phyloP scores from a whole-genome alignment of 2,329 filamentous ascomycete genomes.

The Fusarium sp. region DNA sequence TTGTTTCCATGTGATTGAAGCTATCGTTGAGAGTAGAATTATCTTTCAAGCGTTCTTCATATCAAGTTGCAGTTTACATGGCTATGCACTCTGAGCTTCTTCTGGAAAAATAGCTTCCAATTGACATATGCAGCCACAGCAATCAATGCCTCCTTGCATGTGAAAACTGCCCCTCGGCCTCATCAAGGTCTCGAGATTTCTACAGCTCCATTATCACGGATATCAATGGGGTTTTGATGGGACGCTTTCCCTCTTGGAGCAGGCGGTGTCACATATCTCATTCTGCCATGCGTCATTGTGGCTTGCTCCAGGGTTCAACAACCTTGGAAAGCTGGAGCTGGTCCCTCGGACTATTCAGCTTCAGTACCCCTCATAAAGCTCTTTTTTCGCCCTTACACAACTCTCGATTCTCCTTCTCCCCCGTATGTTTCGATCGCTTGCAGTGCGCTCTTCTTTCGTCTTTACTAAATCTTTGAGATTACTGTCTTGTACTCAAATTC shows the following conservation, averaged over 20 bases:
- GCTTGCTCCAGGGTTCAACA: conserved; percentile 44
- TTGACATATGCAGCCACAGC: background rate
- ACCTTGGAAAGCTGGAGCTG: conserved; percentile 38
- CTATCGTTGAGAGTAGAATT: background rate
- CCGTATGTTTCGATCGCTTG: conserved; percentile 41
- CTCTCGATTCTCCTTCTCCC: background rate
- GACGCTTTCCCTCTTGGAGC: conserved; percentile 36
- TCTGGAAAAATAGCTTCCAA: background rate
- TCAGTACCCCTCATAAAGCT: conserved; percentile 39
- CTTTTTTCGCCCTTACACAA: conserved; percentile 10
- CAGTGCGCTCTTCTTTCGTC: conserved; percentile 19
- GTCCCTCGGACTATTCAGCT: conserved; percentile 22
- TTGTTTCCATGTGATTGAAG: conserved; percentile 1
- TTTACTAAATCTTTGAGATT: conserved; percentile 24
- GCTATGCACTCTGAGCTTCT: background rate
- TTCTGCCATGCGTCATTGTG: conserved; percentile 46
- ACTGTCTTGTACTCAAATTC: conserved; percentile 17
- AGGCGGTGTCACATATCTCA: conserved; percentile 39
- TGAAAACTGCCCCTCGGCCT: conserved; percentile 40
- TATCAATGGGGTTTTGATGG: conserved; percentile 42
- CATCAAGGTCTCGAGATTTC: conserved; percentile 11
- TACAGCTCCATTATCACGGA: conserved; percentile 27
- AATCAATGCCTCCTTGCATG: conserved; percentile 29
- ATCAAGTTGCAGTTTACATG: background rate
- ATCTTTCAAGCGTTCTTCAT: background rate